Conservation (phyloP, 208 protist genomes). For the Lotmaria passim region DNA sequence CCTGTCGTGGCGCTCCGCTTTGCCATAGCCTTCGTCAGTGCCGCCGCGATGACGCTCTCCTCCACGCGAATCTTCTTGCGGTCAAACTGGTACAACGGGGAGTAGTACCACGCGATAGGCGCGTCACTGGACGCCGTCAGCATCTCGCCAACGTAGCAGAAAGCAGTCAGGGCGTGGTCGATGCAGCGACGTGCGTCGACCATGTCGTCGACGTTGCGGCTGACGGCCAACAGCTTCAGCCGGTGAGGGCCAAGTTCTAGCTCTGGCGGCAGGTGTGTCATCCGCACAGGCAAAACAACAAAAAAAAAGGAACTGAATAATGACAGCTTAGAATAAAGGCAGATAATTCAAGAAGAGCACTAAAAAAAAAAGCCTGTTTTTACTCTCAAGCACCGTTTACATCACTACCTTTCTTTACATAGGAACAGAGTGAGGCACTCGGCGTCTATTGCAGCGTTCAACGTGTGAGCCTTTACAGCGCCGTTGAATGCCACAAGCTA, state of each 20-base stretch:
- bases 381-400: too few relatives aligned
- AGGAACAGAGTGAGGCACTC: too few relatives aligned
- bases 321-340: too few relatives aligned
- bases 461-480: too few relatives aligned
- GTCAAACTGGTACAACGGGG: slow-evolving; percentile 65
- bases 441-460: too few relatives aligned
- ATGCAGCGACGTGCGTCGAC: slow-evolving; percentile 25
- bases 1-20: slow-evolving; percentile 1
- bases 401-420: too few relatives aligned
- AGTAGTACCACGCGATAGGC: slow-evolving; percentile 61
- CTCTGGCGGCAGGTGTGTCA: slow-evolving; percentile 18
- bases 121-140: neutral
- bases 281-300: neutral
- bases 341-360: too few relatives aligned
- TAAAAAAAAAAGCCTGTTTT: slow-evolving; percentile 16
- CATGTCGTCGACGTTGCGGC: slow-evolving; percentile 7
- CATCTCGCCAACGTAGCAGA: slow-evolving; percentile 70
- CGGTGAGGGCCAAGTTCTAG: slow-evolving; percentile 20
- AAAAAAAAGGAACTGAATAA: slow-evolving; percentile 14
- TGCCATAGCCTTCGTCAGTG: slow-evolving; percentile 18
- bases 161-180: slow-evolving; percentile 40
- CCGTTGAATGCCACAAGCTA: too few relatives aligned
- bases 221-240: slow-evolving; percentile 21
- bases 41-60: slow-evolving; percentile 52
- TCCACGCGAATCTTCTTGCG: slow-evolving; percentile 76